Evolutionary conservation across 2,329 filamentous ascomycete species (phyloP).

Genomic region (Nemania sp.): DNA sequence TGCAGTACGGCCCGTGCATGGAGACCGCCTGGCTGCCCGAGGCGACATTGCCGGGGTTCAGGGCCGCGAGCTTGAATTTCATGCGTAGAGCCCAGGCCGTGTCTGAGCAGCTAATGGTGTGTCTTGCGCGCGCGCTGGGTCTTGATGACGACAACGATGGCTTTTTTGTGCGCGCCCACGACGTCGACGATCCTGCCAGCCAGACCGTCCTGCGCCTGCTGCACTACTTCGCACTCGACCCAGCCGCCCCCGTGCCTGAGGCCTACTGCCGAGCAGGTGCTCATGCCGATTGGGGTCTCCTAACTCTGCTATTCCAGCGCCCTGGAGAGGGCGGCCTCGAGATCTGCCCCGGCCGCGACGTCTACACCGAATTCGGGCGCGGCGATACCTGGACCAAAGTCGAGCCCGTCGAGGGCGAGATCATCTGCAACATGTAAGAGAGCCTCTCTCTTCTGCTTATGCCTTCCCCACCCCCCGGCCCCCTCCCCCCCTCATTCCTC

Average conservation of each 20-base stretch:
- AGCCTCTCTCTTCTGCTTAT: neutral
- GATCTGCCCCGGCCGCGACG: conserved; percentile 66
- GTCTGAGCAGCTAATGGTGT: conserved; percentile 60
- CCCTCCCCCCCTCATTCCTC: neutral
- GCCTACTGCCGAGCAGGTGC: conserved; percentile 63
- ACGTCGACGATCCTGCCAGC: conserved; percentile 51
- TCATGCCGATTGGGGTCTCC: conserved; percentile 65
- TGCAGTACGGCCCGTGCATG: conserved; percentile 63
- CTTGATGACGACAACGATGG: conserved; percentile 58
- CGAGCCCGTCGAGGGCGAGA: conserved; percentile 55
- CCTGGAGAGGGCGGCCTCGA: conserved; percentile 63
- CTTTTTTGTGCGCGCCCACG: conserved; percentile 59
- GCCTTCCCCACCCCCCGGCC: neutral
- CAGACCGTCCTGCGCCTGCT: conserved; percentile 60
- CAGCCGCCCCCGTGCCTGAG: conserved; percentile 42
- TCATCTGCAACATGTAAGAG: conserved; percentile 63
- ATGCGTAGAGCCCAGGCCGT: conserved; percentile 58
- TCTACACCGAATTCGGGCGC: conserved; percentile 59
- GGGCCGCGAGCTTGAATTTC: conserved; percentile 49
- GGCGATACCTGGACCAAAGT: conserved; percentile 67
- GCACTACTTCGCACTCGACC: conserved; percentile 57
- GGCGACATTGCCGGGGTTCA: conserved; percentile 52
- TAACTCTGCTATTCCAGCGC: conserved; percentile 66
- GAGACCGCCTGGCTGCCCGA: conserved; percentile 56
- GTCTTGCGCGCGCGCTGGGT: conserved; percentile 60